These are phyloP conservation scores for Suillus occidentalis DNA, from an alignment of 768 basidiomycete species.

Conservation along the genomic window DNA sequence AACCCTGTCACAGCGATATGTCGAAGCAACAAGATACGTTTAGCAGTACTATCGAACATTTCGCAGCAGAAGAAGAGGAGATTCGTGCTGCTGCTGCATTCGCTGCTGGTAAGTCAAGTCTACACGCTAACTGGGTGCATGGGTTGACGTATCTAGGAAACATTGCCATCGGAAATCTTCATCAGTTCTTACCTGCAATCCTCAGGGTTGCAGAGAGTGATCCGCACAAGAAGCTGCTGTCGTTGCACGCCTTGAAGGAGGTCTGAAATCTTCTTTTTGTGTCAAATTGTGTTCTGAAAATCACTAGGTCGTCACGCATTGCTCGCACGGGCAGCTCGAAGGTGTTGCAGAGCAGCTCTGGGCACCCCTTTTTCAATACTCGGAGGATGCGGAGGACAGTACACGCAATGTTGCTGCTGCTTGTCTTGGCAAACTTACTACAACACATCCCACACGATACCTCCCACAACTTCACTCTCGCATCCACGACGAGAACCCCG, in stretches of 20 bases:
- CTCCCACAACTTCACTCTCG: slow-evolving; percentile 89
- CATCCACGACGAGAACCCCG: slow-evolving; percentile 64
- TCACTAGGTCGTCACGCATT: slow-evolving; percentile 85
- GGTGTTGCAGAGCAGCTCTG: slow-evolving; percentile 87
- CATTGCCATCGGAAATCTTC: slow-evolving; percentile 91
- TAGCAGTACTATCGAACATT: slow-evolving; percentile 67
- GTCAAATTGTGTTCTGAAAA: background rate
- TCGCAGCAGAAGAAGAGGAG: slow-evolving; percentile 80
- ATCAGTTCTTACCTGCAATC: slow-evolving; percentile 82
- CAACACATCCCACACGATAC: slow-evolving; percentile 87
- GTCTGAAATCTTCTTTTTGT: slow-evolving; percentile 36
- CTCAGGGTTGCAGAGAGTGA: slow-evolving; percentile 76
- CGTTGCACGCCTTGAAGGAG: slow-evolving; percentile 93
- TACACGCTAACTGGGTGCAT: background rate
- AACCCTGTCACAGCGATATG: slow-evolving; percentile 66
- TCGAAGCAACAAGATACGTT: slow-evolving; percentile 80
- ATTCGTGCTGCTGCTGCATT: slow-evolving; percentile 91
- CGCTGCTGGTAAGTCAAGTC: slow-evolving; percentile 65
- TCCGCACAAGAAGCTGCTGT: slow-evolving; percentile 76
- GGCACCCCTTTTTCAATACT: slow-evolving; percentile 90
- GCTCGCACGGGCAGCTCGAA: slow-evolving; percentile 80
- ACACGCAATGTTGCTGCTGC: slow-evolving; percentile 95
- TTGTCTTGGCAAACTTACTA: slow-evolving; percentile 93
- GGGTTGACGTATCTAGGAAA: slow-evolving; percentile 58
- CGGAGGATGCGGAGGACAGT: slow-evolving; percentile 86